phyloP scores from a whole-genome alignment of 371 early-diverging fungal genomes.

The Syncephalastrum sp. region DNA sequence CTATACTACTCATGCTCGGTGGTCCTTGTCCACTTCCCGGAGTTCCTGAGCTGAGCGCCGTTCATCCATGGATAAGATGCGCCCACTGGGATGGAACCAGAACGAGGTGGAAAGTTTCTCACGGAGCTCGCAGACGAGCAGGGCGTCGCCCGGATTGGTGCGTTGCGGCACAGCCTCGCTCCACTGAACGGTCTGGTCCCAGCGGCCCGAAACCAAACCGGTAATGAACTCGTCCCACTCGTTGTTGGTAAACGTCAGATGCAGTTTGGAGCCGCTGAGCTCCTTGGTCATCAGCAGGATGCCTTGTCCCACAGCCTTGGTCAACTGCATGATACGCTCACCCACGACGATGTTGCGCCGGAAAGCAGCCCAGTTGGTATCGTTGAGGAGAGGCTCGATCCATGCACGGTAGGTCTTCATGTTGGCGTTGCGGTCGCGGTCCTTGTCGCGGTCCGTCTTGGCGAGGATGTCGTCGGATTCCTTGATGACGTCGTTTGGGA shows the following conservation, averaged over 20 bases:
- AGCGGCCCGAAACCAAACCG: constrained; percentile 31
- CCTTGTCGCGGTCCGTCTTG: constrained; percentile 28
- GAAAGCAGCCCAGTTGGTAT: constrained; percentile 52
- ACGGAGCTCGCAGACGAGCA: constrained; percentile 31
- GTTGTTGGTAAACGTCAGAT: constrained; percentile 49
- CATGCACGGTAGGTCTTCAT: constrained; percentile 48
- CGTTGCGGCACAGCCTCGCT: constrained; percentile 9
- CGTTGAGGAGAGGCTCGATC: constrained; percentile 43
- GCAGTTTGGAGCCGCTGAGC: constrained; percentile 46
- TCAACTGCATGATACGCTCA: constrained; percentile 47
- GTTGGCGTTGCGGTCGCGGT: constrained; percentile 42
- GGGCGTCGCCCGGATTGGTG: too few species aligned
- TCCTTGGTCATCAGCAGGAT: constrained; percentile 50
- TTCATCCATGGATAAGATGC: constrained; percentile 20
- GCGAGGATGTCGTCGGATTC: constrained; percentile 9
- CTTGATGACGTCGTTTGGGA: constrained; percentile 29
- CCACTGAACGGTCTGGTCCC: constrained; percentile 40
- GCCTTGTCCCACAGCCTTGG: constrained; percentile 45
- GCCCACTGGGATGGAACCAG: constrained; percentile 40
- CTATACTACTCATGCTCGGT: too few species aligned
- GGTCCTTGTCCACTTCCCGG: too few species aligned
- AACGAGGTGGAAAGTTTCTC: constrained; percentile 30
- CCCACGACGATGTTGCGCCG: constrained; percentile 51
- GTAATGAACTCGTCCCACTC: constrained; percentile 53
- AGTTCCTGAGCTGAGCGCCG: constrained; percentile 11